Evolutionary conservation across 1,284 basidiomycete genomes (phyloP), one percentile per base, ranked within the genome.

Genomic region (Cutaneotrichosporon sp.): DNA sequence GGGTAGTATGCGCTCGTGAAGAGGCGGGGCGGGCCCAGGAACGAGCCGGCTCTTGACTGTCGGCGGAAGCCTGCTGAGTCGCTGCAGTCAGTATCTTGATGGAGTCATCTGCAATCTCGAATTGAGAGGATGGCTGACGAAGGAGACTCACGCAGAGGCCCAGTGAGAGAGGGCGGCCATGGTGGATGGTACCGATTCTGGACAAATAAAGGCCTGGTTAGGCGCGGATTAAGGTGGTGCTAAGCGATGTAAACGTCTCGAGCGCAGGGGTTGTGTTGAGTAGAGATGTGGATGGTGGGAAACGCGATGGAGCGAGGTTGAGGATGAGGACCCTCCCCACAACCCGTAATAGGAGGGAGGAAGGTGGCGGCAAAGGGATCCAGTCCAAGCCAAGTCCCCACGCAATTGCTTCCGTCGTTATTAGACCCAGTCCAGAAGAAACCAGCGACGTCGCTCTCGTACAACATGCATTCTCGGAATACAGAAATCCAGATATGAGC

Each of bases 1-100:
- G 67, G 66, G 34, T 69, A 58, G 56, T 61, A 58, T 10, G 46
- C 16, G 6, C 32, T 16, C 2, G 36, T 49, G 42, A 58, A 40
- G n/a, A 34, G 60, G 60, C 14, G 60, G 21, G 36, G 50, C 22
- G 34, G 47, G 18, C 53, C 32, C 34, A 26, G 9, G 60, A 65
- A 56, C 16, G 58, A 60, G 21, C 32, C 49, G 4, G 47, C 22
- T 49, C 65, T 61, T 2, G 61, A 40, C 42, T 61, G 65, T 8
- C 32, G n/a, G 8, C 53, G 32, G 36, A 58, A 36, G 36, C 7
- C 26, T 6, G 61, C 18, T 11, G 40, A 11, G 22, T 34, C 46
- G 47, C 56, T 30, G 30, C 38, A 30, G 51, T 53, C 31, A 31
- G 26, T 31, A 26, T 18, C 13, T 4, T 10, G 36, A 26, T 26